These are phyloP conservation scores for Pyricularia grisea DNA, from an alignment of 2,329 filamentous ascomycete species.

Conservation along the genomic window DNA sequence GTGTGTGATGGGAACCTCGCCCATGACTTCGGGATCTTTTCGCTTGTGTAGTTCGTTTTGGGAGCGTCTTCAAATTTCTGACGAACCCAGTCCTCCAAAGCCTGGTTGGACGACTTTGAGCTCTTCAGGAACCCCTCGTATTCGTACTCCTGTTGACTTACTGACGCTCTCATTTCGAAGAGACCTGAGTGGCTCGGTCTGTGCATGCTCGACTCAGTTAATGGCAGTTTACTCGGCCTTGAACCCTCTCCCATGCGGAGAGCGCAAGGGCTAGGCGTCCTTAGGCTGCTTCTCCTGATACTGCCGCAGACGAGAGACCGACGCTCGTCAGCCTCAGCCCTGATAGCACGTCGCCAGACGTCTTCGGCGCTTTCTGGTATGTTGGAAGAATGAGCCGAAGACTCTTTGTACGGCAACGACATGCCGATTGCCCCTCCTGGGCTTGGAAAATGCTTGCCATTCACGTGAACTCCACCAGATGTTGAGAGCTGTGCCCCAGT, in stretches of 20 bases:
- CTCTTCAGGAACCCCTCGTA: constrained; percentile 1
- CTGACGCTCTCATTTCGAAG: constrained; percentile 2
- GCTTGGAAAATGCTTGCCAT: not conserved
- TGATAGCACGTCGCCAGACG: constrained; percentile 11
- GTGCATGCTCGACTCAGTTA: not conserved
- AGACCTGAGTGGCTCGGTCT: not conserved
- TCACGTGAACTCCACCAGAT: not conserved
- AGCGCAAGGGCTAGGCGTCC: not conserved
- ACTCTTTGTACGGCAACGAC: not conserved
- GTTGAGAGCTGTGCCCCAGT: not conserved
- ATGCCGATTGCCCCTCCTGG: not conserved
- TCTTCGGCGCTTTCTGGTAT: constrained; percentile 4
- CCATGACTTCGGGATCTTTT: constrained; percentile 20
- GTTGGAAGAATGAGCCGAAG: not conserved
- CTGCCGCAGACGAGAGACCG: not conserved
- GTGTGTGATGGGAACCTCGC: constrained; percentile 22
- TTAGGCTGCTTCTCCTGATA: not conserved
- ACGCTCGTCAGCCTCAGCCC: constrained; percentile 8
- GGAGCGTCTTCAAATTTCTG: constrained; percentile 3
- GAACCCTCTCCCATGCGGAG: not conserved
- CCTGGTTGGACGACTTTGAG: constrained; percentile 4
- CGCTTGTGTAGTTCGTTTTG: not conserved
- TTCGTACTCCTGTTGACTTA: constrained; percentile 1
- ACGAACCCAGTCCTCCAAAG: constrained; percentile 5
- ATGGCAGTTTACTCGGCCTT: not conserved